Conservation (phyloP, 2,329 filamentous ascomycete genomes). For the Huntiella omanensis region DNA sequence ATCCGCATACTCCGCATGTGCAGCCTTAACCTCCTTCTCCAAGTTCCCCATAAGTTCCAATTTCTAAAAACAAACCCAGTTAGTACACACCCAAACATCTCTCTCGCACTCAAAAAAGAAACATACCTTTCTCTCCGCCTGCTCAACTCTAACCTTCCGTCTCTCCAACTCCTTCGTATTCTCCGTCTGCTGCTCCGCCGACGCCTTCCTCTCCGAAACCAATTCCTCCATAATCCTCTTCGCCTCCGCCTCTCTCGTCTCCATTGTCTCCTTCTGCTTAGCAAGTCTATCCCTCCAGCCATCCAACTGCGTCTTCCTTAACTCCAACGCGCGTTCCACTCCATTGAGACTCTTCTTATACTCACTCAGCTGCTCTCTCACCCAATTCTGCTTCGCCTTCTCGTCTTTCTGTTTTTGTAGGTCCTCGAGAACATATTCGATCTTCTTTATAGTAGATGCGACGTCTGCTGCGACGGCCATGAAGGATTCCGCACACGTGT, state of each 20-base stretch:
- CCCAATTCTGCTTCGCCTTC: conserved; percentile 56
- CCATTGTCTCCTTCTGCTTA: conserved; percentile 60
- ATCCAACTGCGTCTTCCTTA: conserved; percentile 65
- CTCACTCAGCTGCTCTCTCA: conserved; percentile 74
- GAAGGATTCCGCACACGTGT: conserved; percentile 85
- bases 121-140: conserved; percentile 91
- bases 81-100: neutral
- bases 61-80: conserved; percentile 43
- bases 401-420: conserved; percentile 84
- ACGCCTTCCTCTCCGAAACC: conserved; percentile 54
- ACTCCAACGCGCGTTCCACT: conserved; percentile 70
- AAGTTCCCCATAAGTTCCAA: conserved; percentile 94
- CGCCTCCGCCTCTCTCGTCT: conserved; percentile 62
- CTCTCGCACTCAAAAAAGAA: conserved; percentile 7
- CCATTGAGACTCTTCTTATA: conserved; percentile 78
- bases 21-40: conserved; percentile 76
- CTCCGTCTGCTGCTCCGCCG: conserved; percentile 69
- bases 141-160: conserved; percentile 81
- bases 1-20: conserved; percentile 90
- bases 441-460: conserved; percentile 66
- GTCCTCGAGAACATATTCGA: conserved; percentile 74
- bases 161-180: conserved; percentile 87
- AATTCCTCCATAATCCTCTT: conserved; percentile 84
- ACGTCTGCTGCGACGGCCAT: conserved; percentile 70
- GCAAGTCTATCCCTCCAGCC: conserved; percentile 80